Evolutionary conservation across 768 basidiomycete genomes (phyloP).

Genomic region (Collybia sordida): DNA sequence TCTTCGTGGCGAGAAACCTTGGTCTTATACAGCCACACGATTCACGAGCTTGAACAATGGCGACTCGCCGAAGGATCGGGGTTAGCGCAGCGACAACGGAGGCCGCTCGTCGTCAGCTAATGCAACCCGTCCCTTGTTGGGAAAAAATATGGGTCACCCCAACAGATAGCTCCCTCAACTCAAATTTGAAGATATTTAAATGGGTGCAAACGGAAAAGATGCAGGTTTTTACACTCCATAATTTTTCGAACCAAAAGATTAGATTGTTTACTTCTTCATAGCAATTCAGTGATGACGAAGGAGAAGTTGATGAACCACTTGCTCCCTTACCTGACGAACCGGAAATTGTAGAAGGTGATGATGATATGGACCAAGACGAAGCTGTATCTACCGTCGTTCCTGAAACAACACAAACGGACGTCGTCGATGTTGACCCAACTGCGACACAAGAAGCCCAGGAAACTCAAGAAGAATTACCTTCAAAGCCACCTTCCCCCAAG

Average conservation of each 20-base stretch:
- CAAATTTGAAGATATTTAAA: slow-evolving; percentile 65
- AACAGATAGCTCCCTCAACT: slow-evolving; percentile 51
- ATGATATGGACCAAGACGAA: slow-evolving; percentile 76
- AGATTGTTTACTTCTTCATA: slow-evolving; percentile 22
- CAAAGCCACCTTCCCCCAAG: slow-evolving; percentile 67
- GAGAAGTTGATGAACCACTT: slow-evolving; percentile 74
- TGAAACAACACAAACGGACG: slow-evolving; percentile 30
- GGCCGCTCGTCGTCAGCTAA: slow-evolving; percentile 79
- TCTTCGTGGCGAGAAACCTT: too few relatives aligned
- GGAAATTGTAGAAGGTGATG: slow-evolving; percentile 73
- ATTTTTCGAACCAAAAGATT: not conserved
- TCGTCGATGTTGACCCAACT: slow-evolving; percentile 23
- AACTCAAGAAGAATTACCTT: slow-evolving; percentile 46
- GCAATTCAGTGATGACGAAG: slow-evolving; percentile 91
- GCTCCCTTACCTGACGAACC: slow-evolving; percentile 78
- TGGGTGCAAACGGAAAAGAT: slow-evolving; percentile 82
- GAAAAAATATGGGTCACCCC: slow-evolving; percentile 73
- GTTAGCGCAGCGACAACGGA: slow-evolving; percentile 77
- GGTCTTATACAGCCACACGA: slow-evolving; percentile 1
- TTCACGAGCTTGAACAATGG: slow-evolving; percentile 40
- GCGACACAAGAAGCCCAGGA: too few relatives aligned
- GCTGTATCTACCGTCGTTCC: slow-evolving; percentile 34
- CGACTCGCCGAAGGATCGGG: slow-evolving; percentile 74
- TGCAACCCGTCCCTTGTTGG: slow-evolving; percentile 89
- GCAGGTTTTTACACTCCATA: slow-evolving; percentile 45